phyloP scores from a whole-genome alignment of 2,329 filamentous ascomycete species.

The Colletotrichum agaves region DNA sequence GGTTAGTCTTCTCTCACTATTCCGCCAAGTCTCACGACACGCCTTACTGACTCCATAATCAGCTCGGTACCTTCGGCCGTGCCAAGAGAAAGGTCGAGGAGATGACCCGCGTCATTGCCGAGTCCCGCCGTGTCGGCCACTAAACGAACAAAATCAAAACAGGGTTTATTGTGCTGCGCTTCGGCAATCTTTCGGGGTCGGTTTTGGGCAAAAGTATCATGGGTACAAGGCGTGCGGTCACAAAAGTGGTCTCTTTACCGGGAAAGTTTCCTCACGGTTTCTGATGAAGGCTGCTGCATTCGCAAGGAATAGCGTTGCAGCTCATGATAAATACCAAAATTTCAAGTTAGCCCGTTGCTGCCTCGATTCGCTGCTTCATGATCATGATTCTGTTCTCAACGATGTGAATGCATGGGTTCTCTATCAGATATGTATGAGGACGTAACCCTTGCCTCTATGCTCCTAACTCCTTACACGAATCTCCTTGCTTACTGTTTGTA shows the following conservation, averaged over 20 bases:
- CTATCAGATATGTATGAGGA: background rate
- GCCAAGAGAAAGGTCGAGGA: slow-evolving; percentile 99
- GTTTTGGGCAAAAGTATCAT: slow-evolving; percentile 35
- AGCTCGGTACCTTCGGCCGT: slow-evolving; percentile 98
- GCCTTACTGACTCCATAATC: slow-evolving; percentile 42
- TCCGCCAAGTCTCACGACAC: background rate
- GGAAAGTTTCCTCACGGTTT: slow-evolving; percentile 45
- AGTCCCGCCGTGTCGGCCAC: slow-evolving; percentile 79
- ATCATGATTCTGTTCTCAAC: background rate
- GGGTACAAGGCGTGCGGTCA: slow-evolving; percentile 48
- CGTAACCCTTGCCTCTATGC: background rate
- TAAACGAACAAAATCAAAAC: slow-evolving; percentile 52
- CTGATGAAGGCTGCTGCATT: slow-evolving; percentile 43
- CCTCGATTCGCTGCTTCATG: background rate
- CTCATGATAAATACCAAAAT: slow-evolving; percentile 50
- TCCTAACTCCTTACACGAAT: background rate
- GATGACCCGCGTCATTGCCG: slow-evolving; percentile 97
- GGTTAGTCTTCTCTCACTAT: slow-evolving; percentile 65
- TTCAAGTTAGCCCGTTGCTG: slow-evolving; percentile 29
- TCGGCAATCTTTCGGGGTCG: slow-evolving; percentile 25
- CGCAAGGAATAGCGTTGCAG: slow-evolving; percentile 45
- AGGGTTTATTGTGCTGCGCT: slow-evolving; percentile 2
- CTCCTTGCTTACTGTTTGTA: background rate
- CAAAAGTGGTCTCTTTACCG: slow-evolving; percentile 42
- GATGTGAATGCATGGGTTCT: background rate